Base-by-base conservation (phyloP, 2,329 filamentous ascomycete genomes). In the Neurospora sp. region DNA sequence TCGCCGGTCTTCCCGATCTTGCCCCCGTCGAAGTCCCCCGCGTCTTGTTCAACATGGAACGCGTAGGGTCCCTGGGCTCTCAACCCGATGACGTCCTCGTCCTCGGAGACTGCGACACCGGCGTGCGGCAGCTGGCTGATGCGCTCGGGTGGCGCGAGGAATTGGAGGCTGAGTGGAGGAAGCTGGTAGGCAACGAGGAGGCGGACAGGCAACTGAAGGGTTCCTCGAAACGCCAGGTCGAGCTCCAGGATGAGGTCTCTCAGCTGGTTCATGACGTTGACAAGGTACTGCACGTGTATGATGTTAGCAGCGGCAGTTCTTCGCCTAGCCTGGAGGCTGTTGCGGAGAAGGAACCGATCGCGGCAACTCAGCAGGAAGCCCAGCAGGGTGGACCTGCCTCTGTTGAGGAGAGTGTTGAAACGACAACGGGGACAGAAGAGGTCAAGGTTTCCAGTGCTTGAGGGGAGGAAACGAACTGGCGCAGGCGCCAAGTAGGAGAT, bases 111-210 rank as follows among this genome's bases (percentile, higher is more conserved):
- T 97, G 94, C 78, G 95, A 99, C 78, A 83, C 84, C 0, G 93
- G 93, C 0, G 90, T 98, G 0, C 85, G 91, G 69, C 89, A 87
- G 78, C 83, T 99, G 42, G 94, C 95, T 1, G 85, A 90, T 73
- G 89, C 90, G 38, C 85, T 97, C 62, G 95, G 93, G 0, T 99
- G 96, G 96, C 80, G 86, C 9, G 88, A 93, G 1, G 95, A 98
- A 77, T 83, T 99, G 17, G 93, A 97, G 77, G 79, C 78, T 3
- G 75, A 92, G 68, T 98, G 93, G 93, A 84, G 88, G 28, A 80
- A 82, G 66, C 86, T 90, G 0, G 90, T 91, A 8, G 87, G 91
- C 4, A 82, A 89, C 33, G 82, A 86, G 72, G 84, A 88, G 75
- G 85, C 86, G 28, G 82, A 82, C 74, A 84, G 81, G 71, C 85